Evolutionary conservation across 2,329 filamentous ascomycete genomes (phyloP).

Genomic region (Xylaria sp.): DNA sequence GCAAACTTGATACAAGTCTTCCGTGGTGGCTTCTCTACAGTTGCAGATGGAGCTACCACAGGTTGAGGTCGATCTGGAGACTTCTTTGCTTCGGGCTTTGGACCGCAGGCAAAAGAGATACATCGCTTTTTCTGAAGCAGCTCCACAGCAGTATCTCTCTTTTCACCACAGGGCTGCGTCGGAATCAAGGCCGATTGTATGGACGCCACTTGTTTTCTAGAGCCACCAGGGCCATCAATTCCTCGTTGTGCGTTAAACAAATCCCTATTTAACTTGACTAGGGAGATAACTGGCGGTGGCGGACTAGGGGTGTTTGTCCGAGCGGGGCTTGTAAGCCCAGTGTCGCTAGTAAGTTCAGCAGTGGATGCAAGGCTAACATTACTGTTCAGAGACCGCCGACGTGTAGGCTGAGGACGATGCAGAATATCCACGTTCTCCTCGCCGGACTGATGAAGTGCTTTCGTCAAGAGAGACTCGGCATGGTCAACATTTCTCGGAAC

Average conservation of each 20-base stretch:
- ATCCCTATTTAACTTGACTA: constrained; percentile 54
- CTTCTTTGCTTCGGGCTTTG: constrained; percentile 65
- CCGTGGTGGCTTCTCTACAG: constrained; percentile 56
- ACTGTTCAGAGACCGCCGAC: constrained; percentile 77
- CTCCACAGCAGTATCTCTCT: constrained; percentile 69
- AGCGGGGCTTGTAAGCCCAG: constrained; percentile 89
- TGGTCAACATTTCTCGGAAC: constrained; percentile 63
- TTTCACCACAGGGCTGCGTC: constrained; percentile 41
- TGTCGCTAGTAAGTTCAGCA: constrained; percentile 94
- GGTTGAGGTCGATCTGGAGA: constrained; percentile 54
- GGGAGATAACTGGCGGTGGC: constrained; percentile 72
- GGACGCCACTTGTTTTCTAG: constrained; percentile 42
- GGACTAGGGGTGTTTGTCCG: constrained; percentile 89
- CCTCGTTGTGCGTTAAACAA: constrained; percentile 47
- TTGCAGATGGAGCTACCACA: constrained; percentile 49
- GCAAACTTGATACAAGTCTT: constrained; percentile 80
- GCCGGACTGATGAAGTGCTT: constrained; percentile 77
- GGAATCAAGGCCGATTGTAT: constrained; percentile 33
- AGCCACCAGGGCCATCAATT: constrained; percentile 44
- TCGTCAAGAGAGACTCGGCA: constrained; percentile 86
- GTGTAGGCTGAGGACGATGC: constrained; percentile 53
- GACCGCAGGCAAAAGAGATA: constrained; percentile 90
- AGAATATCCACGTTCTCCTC: constrained; percentile 59
- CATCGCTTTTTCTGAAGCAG: constrained; percentile 82
- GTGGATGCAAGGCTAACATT: constrained; percentile 85